Percentiles rank a stretch among this genome's conserved stretches.
These are phyloP conservation scores for Yamadazyma buinensis DNA, from an alignment of 1,139 yeast genomes.

Conservation along the genomic window DNA sequence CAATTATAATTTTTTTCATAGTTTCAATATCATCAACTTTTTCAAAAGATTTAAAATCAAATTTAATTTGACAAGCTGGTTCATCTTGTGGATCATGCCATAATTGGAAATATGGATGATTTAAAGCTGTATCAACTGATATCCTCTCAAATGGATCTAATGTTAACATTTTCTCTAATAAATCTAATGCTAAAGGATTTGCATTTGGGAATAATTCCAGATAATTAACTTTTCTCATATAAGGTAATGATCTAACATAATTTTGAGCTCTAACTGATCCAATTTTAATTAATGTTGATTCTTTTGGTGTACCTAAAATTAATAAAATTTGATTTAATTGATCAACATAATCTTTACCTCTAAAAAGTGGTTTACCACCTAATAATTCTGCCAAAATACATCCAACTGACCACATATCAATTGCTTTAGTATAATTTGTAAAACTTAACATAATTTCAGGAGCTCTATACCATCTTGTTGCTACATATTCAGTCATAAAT, in stretches of 20 bases:
- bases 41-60: conserved; percentile 84
- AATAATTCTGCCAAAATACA: conserved; percentile 91
- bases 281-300: conserved; percentile 74
- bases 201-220: conserved; percentile 73
- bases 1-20: conserved; percentile 73
- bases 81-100: conserved; percentile 99
- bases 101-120: conserved; percentile 82
- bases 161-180: conserved; percentile 77
- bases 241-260: conserved; percentile 83
- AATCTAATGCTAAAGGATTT: conserved; percentile 80
- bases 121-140: conserved; percentile 82
- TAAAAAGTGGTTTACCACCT: conserved; percentile 89
- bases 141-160: conserved; percentile 86
- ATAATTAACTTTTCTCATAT: conserved; percentile 80
- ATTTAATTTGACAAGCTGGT: conserved; percentile 76
- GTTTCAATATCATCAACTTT: conserved; percentile 74
- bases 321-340: conserved; percentile 86
- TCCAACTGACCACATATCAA: conserved; percentile 97
- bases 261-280: conserved; percentile 91
- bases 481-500: conserved; percentile 92
- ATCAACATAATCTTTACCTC: conserved; percentile 94
- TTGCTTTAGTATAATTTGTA: conserved; percentile 91
- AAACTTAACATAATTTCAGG: conserved; percentile 95
- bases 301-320: conserved; percentile 87
- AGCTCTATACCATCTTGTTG: conserved; percentile 97